Conservation (phyloP, 176 grass and related monocot genomes). For the Zea luxurians region DNA sequence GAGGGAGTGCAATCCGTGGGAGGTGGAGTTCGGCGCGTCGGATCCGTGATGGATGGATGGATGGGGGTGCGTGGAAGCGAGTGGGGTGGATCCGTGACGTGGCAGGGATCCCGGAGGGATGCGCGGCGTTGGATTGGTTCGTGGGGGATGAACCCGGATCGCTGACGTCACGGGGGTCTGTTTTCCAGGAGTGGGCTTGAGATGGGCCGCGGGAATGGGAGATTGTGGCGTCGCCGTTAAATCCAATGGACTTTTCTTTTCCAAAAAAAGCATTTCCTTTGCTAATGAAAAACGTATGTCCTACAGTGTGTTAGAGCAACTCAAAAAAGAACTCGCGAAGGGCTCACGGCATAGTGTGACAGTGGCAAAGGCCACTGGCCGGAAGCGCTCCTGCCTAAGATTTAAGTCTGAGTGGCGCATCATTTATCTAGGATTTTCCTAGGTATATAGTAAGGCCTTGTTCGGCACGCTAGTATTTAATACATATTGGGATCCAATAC, state of each 20-base stretch:
- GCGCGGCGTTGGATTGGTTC: not conserved
- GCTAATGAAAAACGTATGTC: too few relatives aligned
- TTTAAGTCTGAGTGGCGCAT: too few relatives aligned
- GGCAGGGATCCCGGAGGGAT: conserved; percentile 7
- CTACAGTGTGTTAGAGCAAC: too few relatives aligned
- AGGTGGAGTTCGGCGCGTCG: not conserved
- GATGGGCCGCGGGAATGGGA: not conserved
- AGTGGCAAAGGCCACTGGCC: too few relatives aligned
- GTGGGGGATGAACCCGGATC: fast-evolving
- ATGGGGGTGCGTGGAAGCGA: not conserved
- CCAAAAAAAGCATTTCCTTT: not conserved
- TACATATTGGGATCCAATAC: too few relatives aligned
- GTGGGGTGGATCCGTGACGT: conserved; percentile 19
- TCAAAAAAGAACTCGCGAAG: too few relatives aligned
- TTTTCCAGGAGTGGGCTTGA: not conserved
- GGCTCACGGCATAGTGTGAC: too few relatives aligned
- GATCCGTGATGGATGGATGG: conserved; percentile 9
- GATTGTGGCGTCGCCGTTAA: not conserved
- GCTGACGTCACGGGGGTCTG: not conserved
- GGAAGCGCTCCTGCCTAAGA: too few relatives aligned
- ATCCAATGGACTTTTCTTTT: not conserved
- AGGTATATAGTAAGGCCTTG: too few relatives aligned
- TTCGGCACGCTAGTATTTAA: too few relatives aligned
- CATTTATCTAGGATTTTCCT: too few relatives aligned
- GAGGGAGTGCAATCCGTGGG: conserved; percentile 15